phyloP scores from a whole-genome alignment of 106 monocot genomes.

The Apostasia ramifera region DNA sequence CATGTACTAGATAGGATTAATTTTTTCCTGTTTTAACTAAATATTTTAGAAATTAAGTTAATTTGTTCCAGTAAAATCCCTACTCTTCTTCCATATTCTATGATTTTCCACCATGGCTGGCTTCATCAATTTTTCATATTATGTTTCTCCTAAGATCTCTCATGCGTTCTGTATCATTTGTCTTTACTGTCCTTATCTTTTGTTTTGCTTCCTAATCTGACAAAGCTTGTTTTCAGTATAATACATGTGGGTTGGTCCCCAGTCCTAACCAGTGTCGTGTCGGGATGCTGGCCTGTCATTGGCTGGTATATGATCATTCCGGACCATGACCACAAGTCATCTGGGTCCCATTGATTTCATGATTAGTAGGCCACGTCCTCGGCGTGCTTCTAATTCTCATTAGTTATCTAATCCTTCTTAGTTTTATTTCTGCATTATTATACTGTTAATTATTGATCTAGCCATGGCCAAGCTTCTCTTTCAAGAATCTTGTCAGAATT shows the following conservation, averaged over 20 bases:
- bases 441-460: conserved; percentile 3
- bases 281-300: not conserved
- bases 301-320: not conserved
- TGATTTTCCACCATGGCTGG: no score
- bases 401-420: not conserved
- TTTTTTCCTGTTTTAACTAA: not conserved
- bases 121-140: not conserved
- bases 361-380: conserved; percentile 2
- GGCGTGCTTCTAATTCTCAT: no score
- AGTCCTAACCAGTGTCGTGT: not conserved
- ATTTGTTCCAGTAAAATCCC: not conserved
- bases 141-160: not conserved
- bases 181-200: not conserved
- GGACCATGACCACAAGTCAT: not conserved
- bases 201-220: not conserved
- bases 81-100: not conserved
- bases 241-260: not conserved
- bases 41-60: no score
- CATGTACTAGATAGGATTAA: not conserved
- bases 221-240: not conserved
- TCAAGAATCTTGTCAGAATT: conserved; percentile 31
- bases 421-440: not conserved
- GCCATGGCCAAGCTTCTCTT: conserved; percentile 20
- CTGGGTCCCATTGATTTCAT: not conserved
- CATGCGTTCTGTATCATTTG: not conserved